Evolutionary conservation across 495 filamentous ascomycete species (phyloP), one percentile per base, ranked within the genome.

Genomic region (Trichoderma asperelloides): DNA sequence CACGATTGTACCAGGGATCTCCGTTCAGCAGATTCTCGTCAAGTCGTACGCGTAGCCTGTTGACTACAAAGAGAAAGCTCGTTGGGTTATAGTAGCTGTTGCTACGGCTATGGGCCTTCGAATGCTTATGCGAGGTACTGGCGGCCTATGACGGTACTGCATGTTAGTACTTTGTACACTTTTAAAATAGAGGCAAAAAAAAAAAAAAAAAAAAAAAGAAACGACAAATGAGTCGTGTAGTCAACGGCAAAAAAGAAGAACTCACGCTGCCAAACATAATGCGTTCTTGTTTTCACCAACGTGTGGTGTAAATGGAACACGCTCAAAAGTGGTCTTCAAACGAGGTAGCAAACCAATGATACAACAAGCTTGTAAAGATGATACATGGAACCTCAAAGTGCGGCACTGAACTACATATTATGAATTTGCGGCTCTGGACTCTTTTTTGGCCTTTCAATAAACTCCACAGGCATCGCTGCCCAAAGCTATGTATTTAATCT

Each of bases 61-160:
- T 79, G 23, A 79, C 72, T 0, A 76, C 66, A 28, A 79, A 79
- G 0, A 79, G 69, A 63, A 79, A 79, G 23, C 67, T 64, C n/a
- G 16, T 60, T 12, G 23, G 25, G n/a, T 30, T 25, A 13, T 33
- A 16, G 11, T 30, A 15, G 16, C 41, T 18, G 13, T 3, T 16
- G n/a, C 47, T 51, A 21, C n/a, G 8, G 9, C 9, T 21, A 51
- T 51, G 18, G 47, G 18, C 1, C 47, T n/a, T n/a, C 47, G 47
- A n/a, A 51, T 51, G 47, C 47, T 51, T 51, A 51, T 51, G 47
- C 9, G 47, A 21, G 47, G 18, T 23, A 23, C 11, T 51, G 47
- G 47, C 4, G 47, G 47, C 4, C 47, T 51, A 21, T 25, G n/a
- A 23, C 8, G 23, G n/a, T 11, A 51, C 5, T 18, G 47, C 18